These are phyloP conservation scores for Corniculantispora saksenae DNA, from an alignment of 2,329 filamentous ascomycete species.

Conservation along the genomic window DNA sequence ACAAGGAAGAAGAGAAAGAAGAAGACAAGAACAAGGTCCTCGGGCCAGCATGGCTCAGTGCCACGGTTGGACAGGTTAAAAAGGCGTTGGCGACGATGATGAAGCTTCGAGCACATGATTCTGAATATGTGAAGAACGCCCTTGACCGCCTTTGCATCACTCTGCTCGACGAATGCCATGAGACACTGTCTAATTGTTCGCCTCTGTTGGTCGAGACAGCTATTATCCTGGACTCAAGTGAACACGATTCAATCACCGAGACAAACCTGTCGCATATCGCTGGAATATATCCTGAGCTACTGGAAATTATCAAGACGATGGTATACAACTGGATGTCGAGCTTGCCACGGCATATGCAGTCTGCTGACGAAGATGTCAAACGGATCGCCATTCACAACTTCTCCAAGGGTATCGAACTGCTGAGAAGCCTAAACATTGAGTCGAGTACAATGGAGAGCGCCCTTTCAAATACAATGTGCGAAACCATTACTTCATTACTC, in stretches of 20 bases:
- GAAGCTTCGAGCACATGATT: conserved; percentile 71
- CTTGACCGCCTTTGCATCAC: conserved; percentile 71
- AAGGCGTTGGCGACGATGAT: conserved; percentile 77
- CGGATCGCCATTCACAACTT: conserved; percentile 72
- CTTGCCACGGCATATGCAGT: conserved; percentile 80
- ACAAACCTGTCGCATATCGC: conserved; percentile 63
- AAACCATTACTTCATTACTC: conserved; percentile 62
- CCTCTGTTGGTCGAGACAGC: conserved; percentile 79
- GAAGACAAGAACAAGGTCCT: conserved; percentile 38
- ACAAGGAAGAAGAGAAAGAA: conserved; percentile 28
- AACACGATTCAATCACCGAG: conserved; percentile 39
- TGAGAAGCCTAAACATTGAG: conserved; percentile 63
- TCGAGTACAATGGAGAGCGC: conserved; percentile 68
- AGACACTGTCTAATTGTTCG: conserved; percentile 68
- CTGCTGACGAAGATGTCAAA: conserved; percentile 78
- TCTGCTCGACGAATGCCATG: conserved; percentile 76
- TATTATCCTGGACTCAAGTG: conserved; percentile 64
- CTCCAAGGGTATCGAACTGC: conserved; percentile 68
- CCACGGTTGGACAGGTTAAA: conserved; percentile 79
- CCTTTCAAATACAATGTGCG: conserved; percentile 68
- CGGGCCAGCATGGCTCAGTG: conserved; percentile 69
- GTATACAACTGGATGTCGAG: conserved; percentile 81
- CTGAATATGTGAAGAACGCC: conserved; percentile 66
- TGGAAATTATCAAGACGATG: conserved; percentile 66
- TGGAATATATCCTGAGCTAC: conserved; percentile 60